phyloP scores from a whole-genome alignment of 345 rosid species.

The Fremontodendron californicum region DNA sequence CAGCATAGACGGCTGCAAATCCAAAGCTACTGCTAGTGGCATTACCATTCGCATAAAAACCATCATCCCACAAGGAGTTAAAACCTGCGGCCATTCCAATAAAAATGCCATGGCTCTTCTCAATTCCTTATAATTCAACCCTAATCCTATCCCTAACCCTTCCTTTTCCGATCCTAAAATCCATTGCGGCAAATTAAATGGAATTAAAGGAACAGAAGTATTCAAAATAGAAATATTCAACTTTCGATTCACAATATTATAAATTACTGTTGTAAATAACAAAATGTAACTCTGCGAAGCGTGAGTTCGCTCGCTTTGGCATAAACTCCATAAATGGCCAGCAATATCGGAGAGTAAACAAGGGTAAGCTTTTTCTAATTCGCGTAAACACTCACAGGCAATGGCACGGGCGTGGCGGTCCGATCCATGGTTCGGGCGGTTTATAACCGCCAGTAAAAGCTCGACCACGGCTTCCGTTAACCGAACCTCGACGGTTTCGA shows the following conservation, averaged over 20 bases:
- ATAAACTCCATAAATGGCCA: slow-evolving; percentile 81
- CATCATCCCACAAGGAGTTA: slow-evolving; percentile 79
- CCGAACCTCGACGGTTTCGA: slow-evolving; percentile 27
- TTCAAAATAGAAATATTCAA: slow-evolving; percentile 60
- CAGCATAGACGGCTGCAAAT: slow-evolving; percentile 85
- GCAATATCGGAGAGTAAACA: slow-evolving; percentile 70
- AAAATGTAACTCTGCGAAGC: slow-evolving; percentile 77
- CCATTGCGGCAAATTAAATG: slow-evolving; percentile 69
- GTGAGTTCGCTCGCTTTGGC: slow-evolving; percentile 88
- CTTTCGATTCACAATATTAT: slow-evolving; percentile 56
- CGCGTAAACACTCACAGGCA: slow-evolving; percentile 85
- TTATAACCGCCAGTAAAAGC: slow-evolving; percentile 62
- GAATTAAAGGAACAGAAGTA: slow-evolving; percentile 71
- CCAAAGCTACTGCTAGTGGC: slow-evolving; percentile 68
- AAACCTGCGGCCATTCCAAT: slow-evolving; percentile 72
- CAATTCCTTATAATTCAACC: slow-evolving; percentile 80
- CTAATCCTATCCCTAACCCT: slow-evolving; percentile 35
- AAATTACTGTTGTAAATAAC: slow-evolving; percentile 58
- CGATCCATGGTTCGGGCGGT: slow-evolving; percentile 81
- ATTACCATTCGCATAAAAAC: slow-evolving; percentile 77
- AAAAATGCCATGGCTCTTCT: slow-evolving; percentile 83
- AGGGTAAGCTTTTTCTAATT: slow-evolving; percentile 70
- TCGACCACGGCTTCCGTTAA: slow-evolving; percentile 56
- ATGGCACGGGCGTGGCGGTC: slow-evolving; percentile 81
- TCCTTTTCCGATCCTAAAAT: slow-evolving; percentile 33